Evolutionary conservation across 1,284 basidiomycete genomes (phyloP).

Genomic region (Singerocomus rubriflavus): DNA sequence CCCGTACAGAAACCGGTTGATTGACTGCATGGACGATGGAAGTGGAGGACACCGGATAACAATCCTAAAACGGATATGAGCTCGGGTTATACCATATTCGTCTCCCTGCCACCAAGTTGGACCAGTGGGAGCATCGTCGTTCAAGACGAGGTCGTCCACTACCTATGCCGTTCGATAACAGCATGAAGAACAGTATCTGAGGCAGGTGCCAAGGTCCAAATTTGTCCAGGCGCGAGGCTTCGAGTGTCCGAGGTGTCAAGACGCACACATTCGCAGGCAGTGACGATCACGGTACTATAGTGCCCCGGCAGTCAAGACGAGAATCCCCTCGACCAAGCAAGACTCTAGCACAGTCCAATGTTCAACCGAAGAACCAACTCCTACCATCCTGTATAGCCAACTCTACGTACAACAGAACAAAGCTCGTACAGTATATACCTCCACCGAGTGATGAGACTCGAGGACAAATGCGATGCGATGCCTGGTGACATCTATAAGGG

Average conservation of each 20-base stretch:
- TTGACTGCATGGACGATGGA: conserved; percentile 65
- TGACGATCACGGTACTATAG: no score
- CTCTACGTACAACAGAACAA: conserved; percentile 10
- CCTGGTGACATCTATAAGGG: conserved; percentile 22
- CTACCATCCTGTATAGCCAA: conserved; percentile 3
- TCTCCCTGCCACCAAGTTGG: background rate
- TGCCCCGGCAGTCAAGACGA: no score
- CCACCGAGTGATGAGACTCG: conserved; percentile 2
- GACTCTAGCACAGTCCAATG: no score
- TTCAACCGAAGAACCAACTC: background rate
- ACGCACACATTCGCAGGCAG: no score
- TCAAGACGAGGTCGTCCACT: no score
- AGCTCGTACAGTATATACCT: conserved; percentile 10
- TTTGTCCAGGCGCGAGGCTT: no score
- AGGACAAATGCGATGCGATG: conserved; percentile 1
- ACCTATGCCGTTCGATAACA: no score
- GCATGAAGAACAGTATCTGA: no score
- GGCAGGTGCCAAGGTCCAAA: no score
- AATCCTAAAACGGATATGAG: conserved; percentile 18
- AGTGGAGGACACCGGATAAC: conserved; percentile 1
- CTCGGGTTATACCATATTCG: conserved; percentile 4
- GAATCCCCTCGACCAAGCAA: no score
- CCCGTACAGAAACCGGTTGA: conserved; percentile 91
- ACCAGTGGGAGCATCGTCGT: no score
- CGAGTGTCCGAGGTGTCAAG: no score